Conservation (phyloP, 2,329 filamentous ascomycete species). For the Microdochium nivale region DNA sequence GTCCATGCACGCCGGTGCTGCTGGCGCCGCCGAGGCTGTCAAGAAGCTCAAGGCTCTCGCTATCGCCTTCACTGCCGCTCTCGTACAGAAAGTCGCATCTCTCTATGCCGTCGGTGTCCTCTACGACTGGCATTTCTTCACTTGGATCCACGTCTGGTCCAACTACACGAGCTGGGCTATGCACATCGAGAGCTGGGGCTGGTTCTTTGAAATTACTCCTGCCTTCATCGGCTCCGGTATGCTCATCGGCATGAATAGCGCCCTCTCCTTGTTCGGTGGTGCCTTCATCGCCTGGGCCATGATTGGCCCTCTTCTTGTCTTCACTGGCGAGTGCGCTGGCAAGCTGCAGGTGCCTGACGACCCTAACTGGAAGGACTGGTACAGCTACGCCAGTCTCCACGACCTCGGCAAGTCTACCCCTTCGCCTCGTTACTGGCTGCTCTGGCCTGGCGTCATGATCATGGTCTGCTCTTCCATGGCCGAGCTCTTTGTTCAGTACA, state of each 20-base stretch:
- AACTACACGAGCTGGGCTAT: slow-evolving; percentile 36
- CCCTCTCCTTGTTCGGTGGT: slow-evolving; percentile 47
- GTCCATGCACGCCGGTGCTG: slow-evolving; percentile 43
- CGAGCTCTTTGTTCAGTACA: slow-evolving; percentile 28
- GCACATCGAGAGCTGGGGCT: slow-evolving; percentile 48
- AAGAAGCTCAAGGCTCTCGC: slow-evolving; percentile 48
- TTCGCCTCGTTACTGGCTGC: slow-evolving; percentile 29
- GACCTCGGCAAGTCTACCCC: slow-evolving; percentile 22
- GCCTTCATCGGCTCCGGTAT: slow-evolving; percentile 53
- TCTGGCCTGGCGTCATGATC: slow-evolving; percentile 33
- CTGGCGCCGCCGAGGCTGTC: slow-evolving; percentile 41
- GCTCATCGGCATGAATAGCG: slow-evolving; percentile 49
- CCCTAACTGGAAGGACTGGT: slow-evolving; percentile 30
- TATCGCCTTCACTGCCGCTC: slow-evolving; percentile 38
- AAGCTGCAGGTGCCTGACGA: slow-evolving; percentile 20
- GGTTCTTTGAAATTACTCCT: slow-evolving; percentile 47
- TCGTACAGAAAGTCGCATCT: slow-evolving; percentile 46
- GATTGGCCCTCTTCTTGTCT: slow-evolving; percentile 47
- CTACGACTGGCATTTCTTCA: slow-evolving; percentile 42
- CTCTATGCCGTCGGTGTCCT: slow-evolving; percentile 52
- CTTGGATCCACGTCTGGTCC: slow-evolving; percentile 46
- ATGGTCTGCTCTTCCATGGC: slow-evolving; percentile 30
- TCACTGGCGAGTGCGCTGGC: slow-evolving; percentile 39
- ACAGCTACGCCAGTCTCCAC: slow-evolving; percentile 23
- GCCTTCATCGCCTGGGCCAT: slow-evolving; percentile 46